These are phyloP conservation scores for Claviceps digitariae DNA, from an alignment of 2,329 filamentous ascomycete genomes.

Conservation along the genomic window DNA sequence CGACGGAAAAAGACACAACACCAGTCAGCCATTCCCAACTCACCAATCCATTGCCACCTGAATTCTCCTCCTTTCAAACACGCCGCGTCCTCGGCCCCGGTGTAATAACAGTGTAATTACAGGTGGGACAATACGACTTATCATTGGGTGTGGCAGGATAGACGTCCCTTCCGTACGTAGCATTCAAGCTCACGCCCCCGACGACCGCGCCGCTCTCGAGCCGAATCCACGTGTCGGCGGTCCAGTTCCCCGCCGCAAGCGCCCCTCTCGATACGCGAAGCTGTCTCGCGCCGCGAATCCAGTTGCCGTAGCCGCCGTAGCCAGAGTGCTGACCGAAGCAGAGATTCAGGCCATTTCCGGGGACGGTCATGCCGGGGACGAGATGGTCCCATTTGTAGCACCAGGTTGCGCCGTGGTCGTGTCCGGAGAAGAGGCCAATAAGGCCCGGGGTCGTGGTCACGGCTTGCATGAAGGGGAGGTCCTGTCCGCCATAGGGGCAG, in stretches of 20 bases:
- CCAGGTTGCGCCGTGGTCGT: slow-evolving; percentile 53
- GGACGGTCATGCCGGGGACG: slow-evolving; percentile 19
- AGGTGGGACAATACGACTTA: slow-evolving; percentile 16
- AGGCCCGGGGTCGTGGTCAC: slow-evolving; percentile 40
- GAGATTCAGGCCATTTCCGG: slow-evolving; percentile 31
- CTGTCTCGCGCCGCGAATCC: slow-evolving; percentile 47
- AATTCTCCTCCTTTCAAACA: not conserved
- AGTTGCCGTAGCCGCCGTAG: slow-evolving; percentile 56
- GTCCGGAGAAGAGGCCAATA: slow-evolving; percentile 47
- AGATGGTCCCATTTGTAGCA: slow-evolving; percentile 35
- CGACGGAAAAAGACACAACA: too few relatives aligned
- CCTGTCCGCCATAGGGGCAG: slow-evolving; percentile 34
- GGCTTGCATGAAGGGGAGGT: slow-evolving; percentile 49
- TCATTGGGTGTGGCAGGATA: slow-evolving; percentile 33
- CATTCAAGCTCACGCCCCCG: slow-evolving; percentile 40
- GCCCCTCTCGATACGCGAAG: slow-evolving; percentile 32
- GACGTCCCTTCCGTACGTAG: slow-evolving; percentile 41
- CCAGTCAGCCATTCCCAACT: too few relatives aligned
- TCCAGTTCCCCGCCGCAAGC: slow-evolving; percentile 18
- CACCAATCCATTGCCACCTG: not conserved
- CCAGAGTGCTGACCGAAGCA: slow-evolving; percentile 54
- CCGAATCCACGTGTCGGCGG: slow-evolving; percentile 46
- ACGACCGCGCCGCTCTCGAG: slow-evolving; percentile 41
- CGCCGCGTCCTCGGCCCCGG: slow-evolving; percentile 6
- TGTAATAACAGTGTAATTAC: slow-evolving; percentile 7